Conservation (phyloP, 805 yeast species). For the Candida easanensis region DNA sequence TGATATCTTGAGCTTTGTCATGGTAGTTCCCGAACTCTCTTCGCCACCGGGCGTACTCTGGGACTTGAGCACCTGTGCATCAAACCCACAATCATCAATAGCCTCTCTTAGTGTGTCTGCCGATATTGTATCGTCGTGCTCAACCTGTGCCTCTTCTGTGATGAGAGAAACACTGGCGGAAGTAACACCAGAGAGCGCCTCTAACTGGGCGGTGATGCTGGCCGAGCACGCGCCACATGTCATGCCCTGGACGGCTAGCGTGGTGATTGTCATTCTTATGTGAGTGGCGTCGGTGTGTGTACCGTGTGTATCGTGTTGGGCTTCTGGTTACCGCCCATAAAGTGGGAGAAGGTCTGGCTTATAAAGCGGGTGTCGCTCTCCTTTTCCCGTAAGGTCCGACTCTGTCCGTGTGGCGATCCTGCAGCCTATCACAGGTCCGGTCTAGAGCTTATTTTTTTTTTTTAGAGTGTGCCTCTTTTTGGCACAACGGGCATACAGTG, state of each 20-base stretch:
- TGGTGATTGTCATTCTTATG: constrained; percentile 16
- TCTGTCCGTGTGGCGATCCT: too few species aligned
- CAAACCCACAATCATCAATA: constrained; percentile 71
- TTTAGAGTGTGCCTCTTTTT: too few species aligned
- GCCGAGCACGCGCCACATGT: constrained; percentile 86
- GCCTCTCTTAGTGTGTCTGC: constrained; percentile 40
- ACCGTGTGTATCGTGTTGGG: too few species aligned
- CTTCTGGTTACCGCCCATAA: too few species aligned
- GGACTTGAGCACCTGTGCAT: constrained; percentile 16
- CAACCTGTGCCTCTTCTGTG: constrained; percentile 68
- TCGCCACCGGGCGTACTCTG: neutral
- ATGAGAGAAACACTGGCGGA: constrained; percentile 65
- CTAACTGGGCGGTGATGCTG: constrained; percentile 58
- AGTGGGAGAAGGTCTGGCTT: too few species aligned
- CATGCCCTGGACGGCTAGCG: constrained; percentile 58
- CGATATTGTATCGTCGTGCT: constrained; percentile 33
- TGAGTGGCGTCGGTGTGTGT: too few species aligned
- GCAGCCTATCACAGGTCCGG: too few species aligned
- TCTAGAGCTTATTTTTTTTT: too few species aligned
- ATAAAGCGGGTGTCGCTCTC: too few species aligned
- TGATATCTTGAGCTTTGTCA: constrained; percentile 16
- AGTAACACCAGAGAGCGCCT: constrained; percentile 46
- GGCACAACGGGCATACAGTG: too few species aligned
- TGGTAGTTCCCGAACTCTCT: neutral
- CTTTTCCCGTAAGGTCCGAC: too few species aligned